Base-by-base conservation (phyloP, 805 yeast species). In the Blastobotrys robertii region DNA sequence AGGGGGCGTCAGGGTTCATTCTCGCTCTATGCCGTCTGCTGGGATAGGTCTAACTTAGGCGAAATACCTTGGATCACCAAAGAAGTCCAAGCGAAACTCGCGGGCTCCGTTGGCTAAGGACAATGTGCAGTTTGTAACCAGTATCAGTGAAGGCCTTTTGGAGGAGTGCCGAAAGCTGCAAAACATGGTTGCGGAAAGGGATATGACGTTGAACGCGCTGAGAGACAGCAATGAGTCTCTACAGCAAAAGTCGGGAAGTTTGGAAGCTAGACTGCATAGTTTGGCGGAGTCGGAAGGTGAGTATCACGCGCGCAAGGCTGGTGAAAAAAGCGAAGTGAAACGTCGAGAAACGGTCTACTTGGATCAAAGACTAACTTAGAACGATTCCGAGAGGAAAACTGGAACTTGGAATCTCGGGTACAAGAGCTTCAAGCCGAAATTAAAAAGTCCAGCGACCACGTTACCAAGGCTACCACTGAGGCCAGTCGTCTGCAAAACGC, bases 321-420 rank as follows among this genome's bases (percentile, higher is more conserved):
- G 41, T 2, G 30, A 29, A 10, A 37, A 43, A 9, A 34, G 28
- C 15, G 43, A 44, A 29, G 46, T 50, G 14, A 37, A 43, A n/a
- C n/a, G n/a, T n/a, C n/a, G n/a, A n/a, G n/a, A n/a, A n/a, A n/a
- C 11, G 28, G 6, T 5, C 19, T 15, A 19, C 8, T 11, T 16
- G 12, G 28, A 19, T 4, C 14, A 5, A 9, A 34, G 4, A 36
- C 45, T 6, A 38, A 42, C 36, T 25, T 37, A 41, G 65, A 62
- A 30, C 48, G 52, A 8, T 52, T 49, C 46, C 54, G 58, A 32
- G 64, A 60, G 15, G 65, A 60, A 34, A 59, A 63, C 38, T 64
- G 68, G 68, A 54, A 62, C 34, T 51, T 64, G 30, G 65, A 61
- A 39, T 47, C 58, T 15, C 55, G 59, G 37, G 44, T 64, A 6